These are phyloP conservation scores for Hyphopichia wangnamkhiaoensis DNA, from an alignment of 1,139 yeast genomes.

Conservation along the genomic window DNA sequence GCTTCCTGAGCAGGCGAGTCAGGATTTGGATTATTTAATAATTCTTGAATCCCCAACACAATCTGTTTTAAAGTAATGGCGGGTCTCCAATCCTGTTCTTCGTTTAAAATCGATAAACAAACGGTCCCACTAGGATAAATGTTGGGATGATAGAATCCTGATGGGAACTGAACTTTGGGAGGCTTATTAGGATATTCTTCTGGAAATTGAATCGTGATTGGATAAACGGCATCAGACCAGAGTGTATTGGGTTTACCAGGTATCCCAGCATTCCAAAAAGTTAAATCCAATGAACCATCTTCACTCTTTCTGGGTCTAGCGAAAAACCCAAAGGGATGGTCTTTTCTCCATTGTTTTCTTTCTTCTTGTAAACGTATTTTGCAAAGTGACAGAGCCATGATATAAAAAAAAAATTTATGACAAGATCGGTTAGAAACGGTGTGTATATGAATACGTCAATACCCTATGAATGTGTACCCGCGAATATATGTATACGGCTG, in stretches of 20 bases:
- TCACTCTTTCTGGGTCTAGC: constrained; percentile 80
- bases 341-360: constrained; percentile 96
- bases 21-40: constrained; percentile 87
- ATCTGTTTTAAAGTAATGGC: constrained; percentile 92
- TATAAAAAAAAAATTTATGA: constrained; percentile 5
- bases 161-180: constrained; percentile 86
- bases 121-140: constrained; percentile 97
- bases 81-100: constrained; percentile 98
- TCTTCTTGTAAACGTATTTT: constrained; percentile 83
- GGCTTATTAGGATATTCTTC: constrained; percentile 96
- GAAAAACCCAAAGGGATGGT: constrained; percentile 95
- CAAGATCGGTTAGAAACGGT: not conserved
- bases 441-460: no score
- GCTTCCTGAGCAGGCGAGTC: constrained; percentile 97
- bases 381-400: constrained; percentile 58
- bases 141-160: constrained; percentile 92
- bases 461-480: no score
- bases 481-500: no score
- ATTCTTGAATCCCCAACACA: constrained; percentile 87
- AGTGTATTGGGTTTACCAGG: constrained; percentile 88
- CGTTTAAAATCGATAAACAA: constrained; percentile 89
- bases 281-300: constrained; percentile 84
- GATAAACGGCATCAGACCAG: constrained; percentile 89
- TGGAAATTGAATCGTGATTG: constrained; percentile 80
- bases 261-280: constrained; percentile 90